Evolutionary conservation across 345 rosid species (phyloP).

Genomic region (Atalantia buxifolia): DNA sequence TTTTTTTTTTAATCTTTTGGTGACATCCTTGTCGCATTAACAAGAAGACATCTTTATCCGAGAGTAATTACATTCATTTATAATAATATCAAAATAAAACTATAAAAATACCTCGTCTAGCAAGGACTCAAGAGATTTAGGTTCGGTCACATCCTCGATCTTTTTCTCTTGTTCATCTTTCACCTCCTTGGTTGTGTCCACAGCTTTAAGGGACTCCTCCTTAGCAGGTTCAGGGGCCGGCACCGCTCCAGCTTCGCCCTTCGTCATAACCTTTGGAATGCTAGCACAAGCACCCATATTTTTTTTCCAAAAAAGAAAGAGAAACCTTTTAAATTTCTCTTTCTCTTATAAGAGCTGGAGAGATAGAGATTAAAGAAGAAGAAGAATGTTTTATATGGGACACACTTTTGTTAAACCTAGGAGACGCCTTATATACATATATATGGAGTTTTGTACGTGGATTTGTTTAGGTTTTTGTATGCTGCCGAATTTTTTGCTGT

Average conservation of each 20-base stretch:
- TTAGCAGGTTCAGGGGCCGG: conserved; percentile 11
- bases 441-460: background rate
- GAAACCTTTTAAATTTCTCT: background rate
- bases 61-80: too few relatives aligned
- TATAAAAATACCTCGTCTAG: background rate
- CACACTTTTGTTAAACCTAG: background rate
- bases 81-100: background rate
- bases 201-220: conserved; percentile 10
- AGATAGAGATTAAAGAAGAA: background rate
- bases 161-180: conserved; percentile 1
- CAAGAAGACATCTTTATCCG: too few relatives aligned
- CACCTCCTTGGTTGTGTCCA: conserved; percentile 4
- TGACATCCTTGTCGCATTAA: too few relatives aligned
- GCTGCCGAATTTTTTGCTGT: background rate
- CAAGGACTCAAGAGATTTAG: conserved; percentile 7
- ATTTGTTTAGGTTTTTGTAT: background rate
- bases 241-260: background rate
- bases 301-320: background rate
- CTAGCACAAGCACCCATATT: conserved; percentile 30
- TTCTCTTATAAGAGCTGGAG: background rate
- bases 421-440: background rate
- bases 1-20: too few relatives aligned
- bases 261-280: conserved; percentile 7
- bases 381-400: background rate
- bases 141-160: background rate